These are phyloP conservation scores for Byssothecium circinans DNA, from an alignment of 2,329 filamentous ascomycete species.

Conservation along the genomic window DNA sequence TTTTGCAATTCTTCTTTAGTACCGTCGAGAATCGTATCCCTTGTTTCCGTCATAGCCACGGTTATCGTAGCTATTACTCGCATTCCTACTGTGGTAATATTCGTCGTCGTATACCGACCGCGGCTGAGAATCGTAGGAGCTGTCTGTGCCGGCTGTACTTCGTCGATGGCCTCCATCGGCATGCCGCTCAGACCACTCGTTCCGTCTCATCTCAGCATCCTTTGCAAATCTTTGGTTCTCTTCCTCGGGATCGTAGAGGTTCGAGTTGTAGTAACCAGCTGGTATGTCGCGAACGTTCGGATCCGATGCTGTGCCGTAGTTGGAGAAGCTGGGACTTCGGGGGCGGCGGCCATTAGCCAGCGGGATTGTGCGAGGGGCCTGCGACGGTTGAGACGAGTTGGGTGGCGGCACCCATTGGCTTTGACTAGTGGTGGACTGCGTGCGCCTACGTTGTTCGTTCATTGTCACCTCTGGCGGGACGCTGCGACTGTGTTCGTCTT, in stretches of 20 bases:
- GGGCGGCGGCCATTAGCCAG: slow-evolving; percentile 25
- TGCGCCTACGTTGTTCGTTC: slow-evolving; percentile 29
- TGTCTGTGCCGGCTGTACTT: slow-evolving; percentile 28
- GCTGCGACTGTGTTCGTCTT: slow-evolving; percentile 33
- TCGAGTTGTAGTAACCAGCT: slow-evolving; percentile 33
- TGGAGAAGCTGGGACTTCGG: slow-evolving; percentile 39
- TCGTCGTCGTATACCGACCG: slow-evolving; percentile 37
- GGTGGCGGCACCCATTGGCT: slow-evolving; percentile 30
- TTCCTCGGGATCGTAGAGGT: slow-evolving; percentile 37
- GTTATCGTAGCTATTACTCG: slow-evolving; percentile 31
- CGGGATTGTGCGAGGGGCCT: slow-evolving; percentile 26
- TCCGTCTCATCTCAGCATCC: slow-evolving; percentile 33
- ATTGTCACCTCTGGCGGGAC: slow-evolving; percentile 26
- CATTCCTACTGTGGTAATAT: slow-evolving; percentile 29
- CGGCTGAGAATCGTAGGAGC: slow-evolving; percentile 30
- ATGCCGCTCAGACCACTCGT: slow-evolving; percentile 25
- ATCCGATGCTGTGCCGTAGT: slow-evolving; percentile 39
- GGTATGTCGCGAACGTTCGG: slow-evolving; percentile 36
- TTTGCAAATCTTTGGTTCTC: slow-evolving; percentile 32
- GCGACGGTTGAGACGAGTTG: slow-evolving; percentile 19
- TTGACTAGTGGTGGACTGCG: slow-evolving; percentile 38
- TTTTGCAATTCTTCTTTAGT: slow-evolving; percentile 14
- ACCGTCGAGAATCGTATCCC: slow-evolving; percentile 33
- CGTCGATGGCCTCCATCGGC: slow-evolving; percentile 26
- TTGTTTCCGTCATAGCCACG: slow-evolving; percentile 18